These are phyloP conservation scores for Euphorbia pulcherrima DNA, from an alignment of 345 rosid species.

Conservation along the genomic window DNA sequence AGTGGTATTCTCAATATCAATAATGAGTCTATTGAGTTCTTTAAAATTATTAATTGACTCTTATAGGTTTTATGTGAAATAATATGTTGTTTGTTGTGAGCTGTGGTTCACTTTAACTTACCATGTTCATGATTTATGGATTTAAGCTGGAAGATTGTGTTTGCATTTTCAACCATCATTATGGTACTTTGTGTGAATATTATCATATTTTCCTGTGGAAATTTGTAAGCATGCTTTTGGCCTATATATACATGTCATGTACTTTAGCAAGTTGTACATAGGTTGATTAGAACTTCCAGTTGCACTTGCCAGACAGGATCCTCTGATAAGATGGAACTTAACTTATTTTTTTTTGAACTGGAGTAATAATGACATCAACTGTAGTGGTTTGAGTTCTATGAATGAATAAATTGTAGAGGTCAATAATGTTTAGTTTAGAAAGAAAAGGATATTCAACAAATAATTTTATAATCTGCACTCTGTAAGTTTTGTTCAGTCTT, in stretches of 20 bases:
- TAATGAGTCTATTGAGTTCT: neutral
- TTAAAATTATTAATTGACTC: neutral
- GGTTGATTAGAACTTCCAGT: neutral
- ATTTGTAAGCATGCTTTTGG: neutral
- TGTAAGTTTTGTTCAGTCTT: neutral
- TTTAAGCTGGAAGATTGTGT: neutral
- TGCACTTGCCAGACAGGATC: neutral
- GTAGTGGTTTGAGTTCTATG: neutral
- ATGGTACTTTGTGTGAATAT: neutral
- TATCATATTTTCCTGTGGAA: neutral
- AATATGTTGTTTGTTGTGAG: neutral
- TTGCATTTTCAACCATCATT: neutral
- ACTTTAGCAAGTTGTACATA: neutral
- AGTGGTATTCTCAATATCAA: slow-evolving; percentile 35
- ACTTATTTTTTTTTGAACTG: neutral
- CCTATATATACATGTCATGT: neutral
- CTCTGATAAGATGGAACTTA: neutral
- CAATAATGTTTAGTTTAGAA: neutral
- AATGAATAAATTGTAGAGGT: neutral
- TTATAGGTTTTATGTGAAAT: neutral
- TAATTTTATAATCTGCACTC: neutral
- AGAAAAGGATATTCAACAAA: neutral
- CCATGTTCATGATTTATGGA: neutral
- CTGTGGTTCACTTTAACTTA: neutral
- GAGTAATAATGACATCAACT: neutral